A percentile compares a stretch with the other conserved stretches of the same genome.
These are phyloP conservation scores for Penicillium turbatum DNA, from an alignment of 495 filamentous ascomycete species.

Conservation along the genomic window DNA sequence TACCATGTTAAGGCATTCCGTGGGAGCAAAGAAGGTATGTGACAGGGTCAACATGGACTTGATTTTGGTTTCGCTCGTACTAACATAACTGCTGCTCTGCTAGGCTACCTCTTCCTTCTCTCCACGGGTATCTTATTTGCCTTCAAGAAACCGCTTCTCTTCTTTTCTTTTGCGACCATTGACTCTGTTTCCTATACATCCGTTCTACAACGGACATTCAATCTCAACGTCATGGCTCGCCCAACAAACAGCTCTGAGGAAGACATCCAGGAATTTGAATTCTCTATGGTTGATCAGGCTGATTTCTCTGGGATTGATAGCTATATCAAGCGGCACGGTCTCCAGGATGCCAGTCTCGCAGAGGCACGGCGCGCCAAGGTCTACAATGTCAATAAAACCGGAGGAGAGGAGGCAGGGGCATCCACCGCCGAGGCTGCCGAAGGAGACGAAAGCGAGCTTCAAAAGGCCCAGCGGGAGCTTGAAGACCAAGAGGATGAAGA, in stretches of 20 bases:
- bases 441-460: slow-evolving; percentile 53
- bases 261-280: slow-evolving; percentile 67
- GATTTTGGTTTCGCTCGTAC: neutral
- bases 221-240: slow-evolving; percentile 69
- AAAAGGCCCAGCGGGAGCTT: slow-evolving; percentile 65
- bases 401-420: slow-evolving; percentile 35
- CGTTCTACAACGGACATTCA: slow-evolving; percentile 90
- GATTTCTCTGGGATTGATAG: slow-evolving; percentile 78
- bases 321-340: slow-evolving; percentile 73
- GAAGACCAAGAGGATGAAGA: slow-evolving; percentile 70
- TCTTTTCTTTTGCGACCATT: slow-evolving; percentile 75
- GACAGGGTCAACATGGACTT: neutral
- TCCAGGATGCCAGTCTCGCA: slow-evolving; percentile 91
- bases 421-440: slow-evolving; percentile 30
- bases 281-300: slow-evolving; percentile 82
- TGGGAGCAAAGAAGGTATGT: slow-evolving; percentile 82
- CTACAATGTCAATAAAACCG: slow-evolving; percentile 63
- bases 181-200: slow-evolving; percentile 83
- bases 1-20: slow-evolving; percentile 88
- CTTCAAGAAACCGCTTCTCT: slow-evolving; percentile 91
- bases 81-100: neutral
- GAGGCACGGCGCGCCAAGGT: slow-evolving; percentile 80
- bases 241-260: slow-evolving; percentile 38
- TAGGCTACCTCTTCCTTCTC: slow-evolving; percentile 85
- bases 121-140: slow-evolving; percentile 83